Evolutionary conservation across 352 stramenopile genomes (phyloP).

Genomic region (Globisporangium cederbergense): DNA sequence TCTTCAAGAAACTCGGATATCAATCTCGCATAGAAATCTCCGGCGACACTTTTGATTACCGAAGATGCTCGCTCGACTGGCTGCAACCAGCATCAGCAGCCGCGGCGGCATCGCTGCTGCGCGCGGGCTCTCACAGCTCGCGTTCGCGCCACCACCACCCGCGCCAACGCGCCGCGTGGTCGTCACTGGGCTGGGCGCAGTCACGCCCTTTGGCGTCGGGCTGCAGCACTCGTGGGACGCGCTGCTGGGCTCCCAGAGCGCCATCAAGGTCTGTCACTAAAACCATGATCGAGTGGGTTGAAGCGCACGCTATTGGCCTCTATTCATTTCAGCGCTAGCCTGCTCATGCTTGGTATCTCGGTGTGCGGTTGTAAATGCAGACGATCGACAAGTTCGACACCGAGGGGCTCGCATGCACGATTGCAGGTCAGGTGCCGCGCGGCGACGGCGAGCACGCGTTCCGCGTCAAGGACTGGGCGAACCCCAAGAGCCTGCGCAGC

Average conservation of each 20-base stretch:
- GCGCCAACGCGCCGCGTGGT: slow-evolving; percentile 81
- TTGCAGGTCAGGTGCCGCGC: slow-evolving; percentile 70
- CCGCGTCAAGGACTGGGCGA: slow-evolving; percentile 63
- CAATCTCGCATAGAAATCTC: no score
- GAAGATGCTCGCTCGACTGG: slow-evolving; percentile 7
- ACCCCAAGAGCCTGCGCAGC: slow-evolving; percentile 58
- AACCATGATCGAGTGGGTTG: background rate
- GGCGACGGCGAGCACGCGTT: slow-evolving; percentile 52
- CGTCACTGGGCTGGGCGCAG: slow-evolving; percentile 88
- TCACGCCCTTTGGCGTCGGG: slow-evolving; percentile 89
- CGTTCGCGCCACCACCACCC: slow-evolving; percentile 55
- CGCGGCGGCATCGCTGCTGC: no score
- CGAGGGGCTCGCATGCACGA: slow-evolving; percentile 58
- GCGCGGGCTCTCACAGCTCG: slow-evolving; percentile 57
- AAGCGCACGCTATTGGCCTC: no score
- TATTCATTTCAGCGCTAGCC: background rate
- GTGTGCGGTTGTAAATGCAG: slow-evolving; percentile 20
- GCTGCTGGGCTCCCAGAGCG: slow-evolving; percentile 74
- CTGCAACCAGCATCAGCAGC: background rate
- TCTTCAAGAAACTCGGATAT: no score
- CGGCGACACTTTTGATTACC: background rate
- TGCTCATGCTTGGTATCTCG: background rate
- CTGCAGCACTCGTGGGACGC: slow-evolving; percentile 79
- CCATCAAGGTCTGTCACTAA: slow-evolving; percentile 43
- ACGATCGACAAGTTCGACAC: slow-evolving; percentile 53